Conservation (phyloP, 805 yeast genomes). For the Wickerhamiella allomyrinae region DNA sequence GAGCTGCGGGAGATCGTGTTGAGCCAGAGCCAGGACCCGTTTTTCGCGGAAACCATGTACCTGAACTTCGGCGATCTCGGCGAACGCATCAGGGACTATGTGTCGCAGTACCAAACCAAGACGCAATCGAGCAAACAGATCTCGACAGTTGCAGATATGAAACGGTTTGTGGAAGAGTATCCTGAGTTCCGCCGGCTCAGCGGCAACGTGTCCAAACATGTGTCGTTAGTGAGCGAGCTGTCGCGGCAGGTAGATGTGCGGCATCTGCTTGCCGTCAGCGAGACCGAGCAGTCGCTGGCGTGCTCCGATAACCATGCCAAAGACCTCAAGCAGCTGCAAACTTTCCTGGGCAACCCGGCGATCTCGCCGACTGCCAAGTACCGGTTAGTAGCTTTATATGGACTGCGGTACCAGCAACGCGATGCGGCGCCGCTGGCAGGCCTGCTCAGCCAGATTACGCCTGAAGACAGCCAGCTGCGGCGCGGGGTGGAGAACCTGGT, state of each 20-base stretch:
- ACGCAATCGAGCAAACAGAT: slow-evolving; percentile 63
- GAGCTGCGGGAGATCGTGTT: slow-evolving; percentile 51
- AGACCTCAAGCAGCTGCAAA: slow-evolving; percentile 44
- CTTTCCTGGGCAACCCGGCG: slow-evolving; percentile 32
- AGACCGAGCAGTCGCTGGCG: slow-evolving; percentile 74
- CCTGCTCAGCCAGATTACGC: slow-evolving; percentile 13
- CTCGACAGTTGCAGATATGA: slow-evolving; percentile 76
- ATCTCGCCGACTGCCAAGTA: slow-evolving; percentile 44
- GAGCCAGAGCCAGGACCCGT: slow-evolving; percentile 57
- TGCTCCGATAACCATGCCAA: slow-evolving; percentile 44
- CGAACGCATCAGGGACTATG: slow-evolving; percentile 71
- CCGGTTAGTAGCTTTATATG: slow-evolving; percentile 59
- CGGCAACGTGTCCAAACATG: slow-evolving; percentile 81
- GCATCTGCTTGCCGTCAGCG: slow-evolving; percentile 73
- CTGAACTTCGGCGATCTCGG: slow-evolving; percentile 91
- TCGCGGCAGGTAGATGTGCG: slow-evolving; percentile 50
- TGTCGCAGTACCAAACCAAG: slow-evolving; percentile 63
- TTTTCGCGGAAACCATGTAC: slow-evolving; percentile 68
- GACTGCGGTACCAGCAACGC: slow-evolving; percentile 40
- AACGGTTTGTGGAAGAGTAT: slow-evolving; percentile 75
- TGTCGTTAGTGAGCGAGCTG: slow-evolving; percentile 76
- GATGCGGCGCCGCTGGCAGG: slow-evolving; percentile 11
- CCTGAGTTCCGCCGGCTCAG: slow-evolving; percentile 88
- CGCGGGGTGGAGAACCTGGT: slow-evolving; percentile 35
- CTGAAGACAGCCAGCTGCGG: slow-evolving; percentile 23